Evolutionary conservation across 2,329 filamentous ascomycete species (phyloP), one percentile per base, ranked within the genome.

Genomic region (Ceratocystis ficicola): DNA sequence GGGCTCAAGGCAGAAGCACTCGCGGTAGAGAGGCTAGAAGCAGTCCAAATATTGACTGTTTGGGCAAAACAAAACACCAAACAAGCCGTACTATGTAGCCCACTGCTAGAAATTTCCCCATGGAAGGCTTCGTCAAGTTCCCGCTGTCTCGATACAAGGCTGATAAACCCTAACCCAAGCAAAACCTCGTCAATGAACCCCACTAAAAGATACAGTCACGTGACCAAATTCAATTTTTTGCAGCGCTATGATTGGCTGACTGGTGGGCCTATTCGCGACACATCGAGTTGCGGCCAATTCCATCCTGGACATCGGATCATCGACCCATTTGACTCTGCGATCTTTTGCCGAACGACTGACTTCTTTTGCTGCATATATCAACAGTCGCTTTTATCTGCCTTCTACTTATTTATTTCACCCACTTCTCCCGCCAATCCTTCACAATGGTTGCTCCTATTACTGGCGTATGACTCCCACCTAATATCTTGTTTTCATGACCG

Each of bases 401-500:
- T 64, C 36, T 62, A 62, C 55, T 62, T 61, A n/a, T 32, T 20
- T 44, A 28, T 32, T 44, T 63, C 20, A 32, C 30, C 25, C 63
- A 46, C 52, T 20, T 32, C 25, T n/a, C 52, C 41, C 8, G 44
- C 28, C 25, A 25, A 30, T 65, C 44, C 36, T 55, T 55, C 44
- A 67, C 59, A 67, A 67, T 67, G 66, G 61, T 65, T 60, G 66
- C 66, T 72, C 82, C 81, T 68, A 82, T 85, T 70, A 83, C 80
- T 70, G 82, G 82, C 73, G 82, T 85, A 83, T 69, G 82, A 82
- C 32, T 22, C 20, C 44, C 66, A 66, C 68, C 68, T 74, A 76
- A 77, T 76, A 72, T 73, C 70, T 69, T 65, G 60, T 57, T 12
- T 17, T 44, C 6, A 17, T 63, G 41, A 17, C 25, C 30, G n/a